Conservation (phyloP, 192 early-diverging fungal species). For the Backusella circina region DNA sequence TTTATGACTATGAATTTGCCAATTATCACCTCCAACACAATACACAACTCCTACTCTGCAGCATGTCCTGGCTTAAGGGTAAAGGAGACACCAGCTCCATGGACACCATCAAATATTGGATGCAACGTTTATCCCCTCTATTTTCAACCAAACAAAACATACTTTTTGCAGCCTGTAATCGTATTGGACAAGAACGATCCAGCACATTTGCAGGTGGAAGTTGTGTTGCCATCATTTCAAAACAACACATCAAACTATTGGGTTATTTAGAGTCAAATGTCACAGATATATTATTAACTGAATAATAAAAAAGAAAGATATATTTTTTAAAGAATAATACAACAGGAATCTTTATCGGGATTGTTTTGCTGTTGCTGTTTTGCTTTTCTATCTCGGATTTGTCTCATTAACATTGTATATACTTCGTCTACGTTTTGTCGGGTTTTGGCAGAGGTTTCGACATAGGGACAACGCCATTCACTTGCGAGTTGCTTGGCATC, state of each 20-base stretch:
- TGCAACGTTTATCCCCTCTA: slow-evolving; percentile 22
- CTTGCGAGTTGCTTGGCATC: slow-evolving; percentile 56
- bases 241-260: neutral
- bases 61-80: slow-evolving; percentile 67
- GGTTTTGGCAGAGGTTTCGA: slow-evolving; percentile 75
- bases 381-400: slow-evolving; percentile 68
- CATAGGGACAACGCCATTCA: slow-evolving; percentile 68
- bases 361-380: slow-evolving; percentile 7
- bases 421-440: slow-evolving; percentile 78
- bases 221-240: slow-evolving; percentile 14
- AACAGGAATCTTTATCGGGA: slow-evolving; percentile 18
- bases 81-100: neutral
- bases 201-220: slow-evolving; percentile 31
- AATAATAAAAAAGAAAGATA: neutral
- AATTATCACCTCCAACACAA: slow-evolving; percentile 51
- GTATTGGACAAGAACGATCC: slow-evolving; percentile 26
- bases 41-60: slow-evolving; percentile 49
- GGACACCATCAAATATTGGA: slow-evolving; percentile 29
- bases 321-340: slow-evolving; percentile 17
- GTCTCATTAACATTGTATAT: slow-evolving; percentile 72
- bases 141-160: neutral
- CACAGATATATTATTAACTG: slow-evolving; percentile 14
- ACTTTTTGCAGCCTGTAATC: slow-evolving; percentile 27
- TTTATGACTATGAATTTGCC: slow-evolving; percentile 68
- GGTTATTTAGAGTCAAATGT: neutral